Conservation (phyloP, 805 yeast genomes). For the Candida morakotiae region DNA sequence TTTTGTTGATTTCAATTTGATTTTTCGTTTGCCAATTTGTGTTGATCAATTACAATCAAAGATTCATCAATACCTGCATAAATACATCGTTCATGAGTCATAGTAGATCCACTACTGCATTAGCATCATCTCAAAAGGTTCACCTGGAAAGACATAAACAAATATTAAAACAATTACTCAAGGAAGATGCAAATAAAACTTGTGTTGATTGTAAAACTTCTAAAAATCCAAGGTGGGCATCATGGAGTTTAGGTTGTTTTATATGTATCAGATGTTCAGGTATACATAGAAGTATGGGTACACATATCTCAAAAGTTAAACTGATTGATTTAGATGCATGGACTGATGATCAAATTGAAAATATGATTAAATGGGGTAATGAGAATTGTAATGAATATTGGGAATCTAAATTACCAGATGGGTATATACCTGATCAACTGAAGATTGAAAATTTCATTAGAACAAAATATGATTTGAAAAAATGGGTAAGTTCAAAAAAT, state of each 20-base stretch:
- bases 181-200: conserved; percentile 68
- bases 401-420: conserved; percentile 73
- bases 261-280: conserved; percentile 95
- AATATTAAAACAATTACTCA: conserved; percentile 68
- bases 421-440: conserved; percentile 73
- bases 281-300: conserved; percentile 91
- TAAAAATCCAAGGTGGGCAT: conserved; percentile 95
- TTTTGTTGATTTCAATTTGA: too few species aligned
- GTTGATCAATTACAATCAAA: too few species aligned
- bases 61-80: too few species aligned
- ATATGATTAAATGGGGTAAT: conserved; percentile 86
- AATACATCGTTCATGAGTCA: too few species aligned
- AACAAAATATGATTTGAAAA: conserved; percentile 85
- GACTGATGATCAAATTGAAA: conserved; percentile 87
- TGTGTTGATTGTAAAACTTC: conserved; percentile 93
- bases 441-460: conserved; percentile 87
- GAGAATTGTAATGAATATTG: conserved; percentile 72
- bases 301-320: conserved; percentile 89
- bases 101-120: conserved; percentile 19
- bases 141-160: conserved; percentile 58
- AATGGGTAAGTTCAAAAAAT: conserved; percentile 65
- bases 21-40: too few species aligned
- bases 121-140: conserved; percentile 41
- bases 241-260: conserved; percentile 92
- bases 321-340: conserved; percentile 94